Percentiles rank a stretch among this genome's conserved stretches.
Conservation (phyloP, 176 grass and related monocot species). For the Thalia dealbata region DNA sequence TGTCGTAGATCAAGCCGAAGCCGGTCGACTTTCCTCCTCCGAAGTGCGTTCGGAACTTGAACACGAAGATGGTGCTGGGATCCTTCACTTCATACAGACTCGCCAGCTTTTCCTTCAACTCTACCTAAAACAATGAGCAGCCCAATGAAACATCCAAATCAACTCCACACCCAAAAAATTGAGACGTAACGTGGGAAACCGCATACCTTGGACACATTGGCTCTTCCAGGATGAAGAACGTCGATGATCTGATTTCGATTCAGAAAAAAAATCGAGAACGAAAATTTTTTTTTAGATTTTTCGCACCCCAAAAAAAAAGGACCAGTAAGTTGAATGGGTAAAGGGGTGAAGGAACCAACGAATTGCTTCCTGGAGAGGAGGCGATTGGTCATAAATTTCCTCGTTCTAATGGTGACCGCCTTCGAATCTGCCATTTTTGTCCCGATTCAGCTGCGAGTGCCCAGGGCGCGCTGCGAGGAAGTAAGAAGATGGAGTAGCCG, state of each 20-base stretch:
- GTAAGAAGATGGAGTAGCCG: not conserved
- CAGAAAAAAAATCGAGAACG: not conserved
- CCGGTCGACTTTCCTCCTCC: conserved; percentile 13
- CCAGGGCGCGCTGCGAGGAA: too few species aligned
- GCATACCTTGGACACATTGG: conserved; percentile 6
- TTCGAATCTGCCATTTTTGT: not conserved
- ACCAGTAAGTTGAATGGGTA: not conserved
- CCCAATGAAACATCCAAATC: not conserved
- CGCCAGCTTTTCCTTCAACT: conserved; percentile 16
- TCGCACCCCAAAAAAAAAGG: not conserved
- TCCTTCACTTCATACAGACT: conserved; percentile 9
- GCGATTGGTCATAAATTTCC: not conserved
- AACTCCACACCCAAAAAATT: not conserved
- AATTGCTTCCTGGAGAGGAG: not conserved
- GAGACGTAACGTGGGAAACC: not conserved
- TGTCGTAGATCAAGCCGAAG: conserved; percentile 6
- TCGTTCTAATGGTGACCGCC: not conserved
- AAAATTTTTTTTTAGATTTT: not conserved
- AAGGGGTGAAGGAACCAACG: not conserved
- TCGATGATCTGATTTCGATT: not conserved
- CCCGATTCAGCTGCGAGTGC: not conserved
- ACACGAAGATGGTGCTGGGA: conserved; percentile 12
- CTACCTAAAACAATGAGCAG: not conserved
- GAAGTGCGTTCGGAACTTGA: conserved; percentile 11
- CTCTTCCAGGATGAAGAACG: conserved; percentile 13